Evolutionary conservation across 352 stramenopile species (phyloP), one percentile per base, ranked within the genome.

Genomic region (Globisporangium paddicum): DNA sequence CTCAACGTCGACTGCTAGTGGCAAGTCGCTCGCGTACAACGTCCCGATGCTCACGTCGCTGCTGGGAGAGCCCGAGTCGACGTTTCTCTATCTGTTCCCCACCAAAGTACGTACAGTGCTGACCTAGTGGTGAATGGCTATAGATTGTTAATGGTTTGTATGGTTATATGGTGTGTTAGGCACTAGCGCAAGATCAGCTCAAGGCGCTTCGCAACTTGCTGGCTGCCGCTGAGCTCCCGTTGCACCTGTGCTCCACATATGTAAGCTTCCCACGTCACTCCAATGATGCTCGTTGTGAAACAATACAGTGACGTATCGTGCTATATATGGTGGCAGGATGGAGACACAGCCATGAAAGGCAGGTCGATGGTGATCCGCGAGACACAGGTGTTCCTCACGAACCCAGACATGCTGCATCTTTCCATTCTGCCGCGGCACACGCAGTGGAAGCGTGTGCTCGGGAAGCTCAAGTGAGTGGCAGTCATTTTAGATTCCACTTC

Each of bases 401-500:
- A 99, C 73, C 97, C 97, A 28, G 97, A 99, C 68, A 99, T 98
- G 65, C 78, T 99, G 16, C 97, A 99, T 70, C 81, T 96, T 14
- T 90, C 90, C n/a, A 96, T 99, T 26, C 68, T 99, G 14, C 93
- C 96, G 1, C 79, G 96, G n/a, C 93, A 98, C 72, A 77, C 75
- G 16, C 67, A 88, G 32, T 99, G 97, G 84, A 74, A 79, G 53
- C 66, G 69, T 5, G 75, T 99, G 41, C 72, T 99, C 16, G 67
- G 65, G n/a, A 83, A 91, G 50, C 64, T 99, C n/a, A 75, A 79
- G 65, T 98, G 84, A 50, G 72, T 58, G 4, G 19, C 5, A n/a
- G 14, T 5, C 2, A n/a, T 35, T 46, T n/a, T 1, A 32, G 45
- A 23, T 13, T 30, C 1, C 10, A 25, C 3, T 30, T 14, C 19